Conservation (phyloP, 192 early-diverging fungal species). For the Gigaspora rosea region DNA sequence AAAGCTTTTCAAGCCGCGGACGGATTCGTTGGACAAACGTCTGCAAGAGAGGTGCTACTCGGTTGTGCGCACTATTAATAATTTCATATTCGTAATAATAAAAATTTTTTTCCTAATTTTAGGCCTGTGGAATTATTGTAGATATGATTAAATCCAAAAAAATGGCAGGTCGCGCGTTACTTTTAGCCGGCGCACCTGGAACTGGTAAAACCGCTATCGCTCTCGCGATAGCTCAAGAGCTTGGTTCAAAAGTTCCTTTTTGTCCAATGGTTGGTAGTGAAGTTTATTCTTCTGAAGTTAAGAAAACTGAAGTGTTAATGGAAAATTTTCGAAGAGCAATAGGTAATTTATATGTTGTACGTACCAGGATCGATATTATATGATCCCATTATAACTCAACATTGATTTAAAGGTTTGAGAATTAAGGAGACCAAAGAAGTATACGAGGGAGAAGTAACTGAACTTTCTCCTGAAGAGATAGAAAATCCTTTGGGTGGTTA, state of each 20-base stretch:
- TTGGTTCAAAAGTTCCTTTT: constrained; percentile 98
- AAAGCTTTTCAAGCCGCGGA: constrained; percentile 8
- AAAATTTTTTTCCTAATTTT: neutral
- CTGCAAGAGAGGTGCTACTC: constrained; percentile 81
- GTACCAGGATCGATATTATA: too few species aligned
- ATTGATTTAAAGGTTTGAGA: constrained; percentile 35
- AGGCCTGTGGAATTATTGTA: constrained; percentile 92
- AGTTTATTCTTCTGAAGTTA: constrained; percentile 96
- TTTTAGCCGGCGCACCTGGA: constrained; percentile 95
- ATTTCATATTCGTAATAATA: neutral
- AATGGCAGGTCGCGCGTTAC: constrained; percentile 94
- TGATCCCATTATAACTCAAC: neutral
- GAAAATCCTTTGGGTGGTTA: constrained; percentile 99
- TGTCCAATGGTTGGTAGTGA: constrained; percentile 99
- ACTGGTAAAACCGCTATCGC: constrained; percentile 99
- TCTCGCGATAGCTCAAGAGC: constrained; percentile 93
- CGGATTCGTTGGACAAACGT: constrained; percentile 96
- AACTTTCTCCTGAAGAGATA: constrained; percentile 94
- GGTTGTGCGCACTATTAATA: neutral
- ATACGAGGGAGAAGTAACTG: constrained; percentile 98
- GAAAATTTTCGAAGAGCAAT: constrained; percentile 98
- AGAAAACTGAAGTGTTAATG: constrained; percentile 99
- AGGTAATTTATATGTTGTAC: constrained; percentile 43
- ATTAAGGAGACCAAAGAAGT: constrained; percentile 99
- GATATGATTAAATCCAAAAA: constrained; percentile 95